Evolutionary conservation across 768 basidiomycete genomes (phyloP), one percentile per base, ranked within the genome.

Genomic region (Neoboletus magnificus): DNA sequence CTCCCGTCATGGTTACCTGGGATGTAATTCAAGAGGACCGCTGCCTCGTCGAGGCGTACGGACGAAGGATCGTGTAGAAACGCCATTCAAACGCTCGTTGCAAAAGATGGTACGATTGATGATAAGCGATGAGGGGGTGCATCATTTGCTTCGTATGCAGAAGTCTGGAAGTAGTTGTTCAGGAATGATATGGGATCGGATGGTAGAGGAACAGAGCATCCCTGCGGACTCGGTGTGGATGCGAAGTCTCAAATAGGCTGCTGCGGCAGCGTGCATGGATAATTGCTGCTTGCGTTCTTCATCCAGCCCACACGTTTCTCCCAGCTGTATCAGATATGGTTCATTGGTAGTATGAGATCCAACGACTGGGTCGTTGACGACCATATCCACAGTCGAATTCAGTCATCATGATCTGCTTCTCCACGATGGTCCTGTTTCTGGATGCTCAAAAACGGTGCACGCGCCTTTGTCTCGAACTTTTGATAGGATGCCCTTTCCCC

Each of bases 301-400:
- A 7, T 46, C 10, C 29, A 32, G 45, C 39, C 45, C 45, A 53
- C 20, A 0, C 29, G 1, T 22, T 11, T 18, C 29, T 20, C 45
- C 27, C 44, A 63, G 58, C 58, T 23, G 54, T 37, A 11, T 54
- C 57, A 23, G 61, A 63, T 18, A 63, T 52, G 49, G 61, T 63
- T 15, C 15, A 52, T 62, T n/a, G 45, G 12, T n/a, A 18, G 33
- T 15, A 44, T 3, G 48, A 42, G 20, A 16, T 48, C 25, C 45
- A 11, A 25, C 12, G 45, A 48, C 32, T 22, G 18, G 22, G 5
- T 22, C 9, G 15, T 36, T 50, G 48, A 61, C 16, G 23, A 30
- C 13, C 27, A 13, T 22, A 6, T 35, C 22, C 6, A 33, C 49
- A 58, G 61, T 62, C 54, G 18, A 53, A 62, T 44, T 75, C 54